phyloP scores from a whole-genome alignment of 768 basidiomycete genomes.

The Strobilomyces confusus region DNA sequence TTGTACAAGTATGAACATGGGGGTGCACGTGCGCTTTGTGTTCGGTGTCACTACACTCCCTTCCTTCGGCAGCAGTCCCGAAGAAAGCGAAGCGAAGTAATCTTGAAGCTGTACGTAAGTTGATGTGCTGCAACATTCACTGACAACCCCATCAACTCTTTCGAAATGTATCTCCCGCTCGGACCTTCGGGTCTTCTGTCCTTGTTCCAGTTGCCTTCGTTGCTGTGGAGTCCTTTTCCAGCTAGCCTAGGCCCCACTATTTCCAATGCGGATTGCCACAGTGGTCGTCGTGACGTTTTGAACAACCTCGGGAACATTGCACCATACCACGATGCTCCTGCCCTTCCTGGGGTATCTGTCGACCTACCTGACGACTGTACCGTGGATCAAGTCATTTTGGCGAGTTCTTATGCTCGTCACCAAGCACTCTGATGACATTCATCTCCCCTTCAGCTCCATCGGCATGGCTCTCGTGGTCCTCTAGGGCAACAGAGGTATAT shows the following conservation, averaged over 20 bases:
- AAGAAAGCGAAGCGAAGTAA: no score
- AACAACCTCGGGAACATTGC: conserved; percentile 33
- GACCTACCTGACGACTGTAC: conserved; percentile 36
- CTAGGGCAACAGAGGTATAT: conserved; percentile 26
- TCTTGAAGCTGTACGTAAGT: no score
- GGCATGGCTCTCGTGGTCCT: conserved; percentile 41
- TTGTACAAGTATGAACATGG: no score
- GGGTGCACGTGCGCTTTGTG: no score
- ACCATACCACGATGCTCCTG: conserved; percentile 34
- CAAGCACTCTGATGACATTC: not conserved
- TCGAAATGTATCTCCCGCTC: conserved; percentile 18
- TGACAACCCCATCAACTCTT: no score
- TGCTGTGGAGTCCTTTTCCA: not conserved
- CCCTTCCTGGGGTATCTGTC: conserved; percentile 23
- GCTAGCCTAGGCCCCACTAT: no score
- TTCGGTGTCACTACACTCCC: no score
- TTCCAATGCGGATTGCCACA: not conserved
- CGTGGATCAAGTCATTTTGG: conserved; percentile 39
- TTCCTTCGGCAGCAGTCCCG: no score
- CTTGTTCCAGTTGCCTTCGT: conserved; percentile 15
- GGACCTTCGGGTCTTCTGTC: conserved; percentile 5
- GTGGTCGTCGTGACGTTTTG: not conserved
- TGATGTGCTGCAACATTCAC: no score
- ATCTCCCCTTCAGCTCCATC: conserved; percentile 30
- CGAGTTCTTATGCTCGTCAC: conserved; percentile 9